These are phyloP conservation scores for Balamuthia mandrillaris DNA, from an alignment of 208 protist species.

Conservation along the genomic window DNA sequence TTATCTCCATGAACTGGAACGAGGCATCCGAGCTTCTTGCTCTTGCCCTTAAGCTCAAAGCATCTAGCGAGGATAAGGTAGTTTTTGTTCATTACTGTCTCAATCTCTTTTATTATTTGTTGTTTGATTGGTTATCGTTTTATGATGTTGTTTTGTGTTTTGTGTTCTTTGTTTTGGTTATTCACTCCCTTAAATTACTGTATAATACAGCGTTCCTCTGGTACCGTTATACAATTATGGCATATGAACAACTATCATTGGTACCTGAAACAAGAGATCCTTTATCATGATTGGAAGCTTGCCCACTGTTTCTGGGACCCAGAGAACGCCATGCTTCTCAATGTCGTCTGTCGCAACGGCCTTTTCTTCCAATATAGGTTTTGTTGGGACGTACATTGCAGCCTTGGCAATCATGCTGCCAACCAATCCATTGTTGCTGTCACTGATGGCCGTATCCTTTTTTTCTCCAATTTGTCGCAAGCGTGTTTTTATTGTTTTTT, in stretches of 20 bases:
- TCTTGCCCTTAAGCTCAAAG: not conserved
- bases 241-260: constrained; percentile 63
- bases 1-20: constrained; percentile 54
- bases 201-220: not conserved
- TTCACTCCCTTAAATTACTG: not conserved
- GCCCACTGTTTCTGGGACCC: constrained; percentile 36
- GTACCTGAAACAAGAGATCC: constrained; percentile 61
- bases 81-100: not conserved
- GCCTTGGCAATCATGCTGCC: not conserved
- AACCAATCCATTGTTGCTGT: constrained; percentile 45
- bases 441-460: constrained; percentile 47
- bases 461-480: too few relatives aligned
- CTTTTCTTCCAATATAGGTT: not conserved
- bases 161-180: too few relatives aligned
- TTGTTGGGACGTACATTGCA: constrained; percentile 16
- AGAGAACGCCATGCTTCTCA: constrained; percentile 4
- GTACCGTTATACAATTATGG: constrained; percentile 50
- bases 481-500: not conserved
- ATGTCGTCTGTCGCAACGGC: constrained; percentile 22
- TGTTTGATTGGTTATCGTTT: not conserved
- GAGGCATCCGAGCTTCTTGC: constrained; percentile 50
- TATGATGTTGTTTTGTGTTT: not conserved
- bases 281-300: constrained; percentile 4
- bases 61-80: not conserved
- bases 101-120: not conserved